Base-by-base conservation (phyloP, 768 basidiomycete genomes). In the Lactifluus volemus region DNA sequence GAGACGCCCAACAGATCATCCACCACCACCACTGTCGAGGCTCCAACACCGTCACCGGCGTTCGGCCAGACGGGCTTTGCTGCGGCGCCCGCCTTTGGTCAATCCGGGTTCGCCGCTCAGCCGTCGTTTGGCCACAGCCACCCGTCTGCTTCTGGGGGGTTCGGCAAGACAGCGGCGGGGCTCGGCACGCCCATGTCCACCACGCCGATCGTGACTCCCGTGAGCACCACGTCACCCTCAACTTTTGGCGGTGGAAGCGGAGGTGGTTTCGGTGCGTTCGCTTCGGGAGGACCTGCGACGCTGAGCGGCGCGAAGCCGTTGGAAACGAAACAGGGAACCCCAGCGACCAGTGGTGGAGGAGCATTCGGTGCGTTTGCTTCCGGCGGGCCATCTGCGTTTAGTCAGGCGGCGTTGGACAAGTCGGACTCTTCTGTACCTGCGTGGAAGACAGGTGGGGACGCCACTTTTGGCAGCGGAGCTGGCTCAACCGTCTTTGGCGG, bases 31-130 rank as follows among this genome's bases (percentile, higher is more conserved):
- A n/a, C 52, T 4, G 47, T 57, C 1, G 55, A 59, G 25, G 59
- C 55, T 30, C 63, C 67, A n/a, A 63, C 58, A 49, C 61, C 48
- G 62, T 58, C 66, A 6, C 52, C 67, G 2, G 63, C 67, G 2
- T 68, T 67, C 44, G 65, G 66, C 38, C 64, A 67, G 50, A 52
- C 69, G 12, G 55, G 56, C 19, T 66, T 67, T 47, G 45, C 19
- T 47, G 25, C 55, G 15, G 25, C 55, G 15, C 39, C 72, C 5
- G 58, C 64, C 6, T 69, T 70, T 60, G 69, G 69, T 49, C 65
- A 67, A 52, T 61, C 74, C n/a, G 67, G 65, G 0, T 77, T 77
- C 57, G 73, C 71, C 57, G 72, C 71, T 19, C 74, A 76, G 52
- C 49, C 70, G 7, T 55, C 67, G 10, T 68, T 70, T 49, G 66